These are phyloP conservation scores for Eucalyptus coolabah DNA, from an alignment of 345 rosid species.

Conservation along the genomic window DNA sequence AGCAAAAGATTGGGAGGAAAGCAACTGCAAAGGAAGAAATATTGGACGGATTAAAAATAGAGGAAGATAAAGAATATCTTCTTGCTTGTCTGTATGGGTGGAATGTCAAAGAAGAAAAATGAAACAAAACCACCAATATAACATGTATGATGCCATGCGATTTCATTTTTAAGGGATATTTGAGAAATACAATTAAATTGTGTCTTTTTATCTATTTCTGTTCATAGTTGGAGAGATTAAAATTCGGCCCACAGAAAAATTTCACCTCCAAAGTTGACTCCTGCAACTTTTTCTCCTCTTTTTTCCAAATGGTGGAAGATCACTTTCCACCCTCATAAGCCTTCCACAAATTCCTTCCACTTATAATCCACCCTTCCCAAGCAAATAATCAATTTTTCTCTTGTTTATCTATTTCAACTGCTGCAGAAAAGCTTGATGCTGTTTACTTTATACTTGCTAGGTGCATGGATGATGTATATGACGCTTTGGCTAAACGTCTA, in stretches of 20 bases:
- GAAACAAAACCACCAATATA: neutral
- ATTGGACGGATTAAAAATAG: neutral
- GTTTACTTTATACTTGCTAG: slow-evolving; percentile 5
- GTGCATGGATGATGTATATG: slow-evolving; percentile 74
- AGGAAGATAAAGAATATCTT: neutral
- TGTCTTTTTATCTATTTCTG: neutral
- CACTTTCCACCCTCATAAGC: neutral
- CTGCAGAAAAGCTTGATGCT: neutral
- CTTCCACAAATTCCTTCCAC: neutral
- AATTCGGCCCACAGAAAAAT: neutral
- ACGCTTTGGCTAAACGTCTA: slow-evolving; percentile 53
- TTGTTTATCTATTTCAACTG: neutral
- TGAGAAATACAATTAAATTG: neutral
- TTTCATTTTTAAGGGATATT: neutral
- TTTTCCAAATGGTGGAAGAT: neutral
- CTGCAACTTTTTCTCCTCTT: neutral
- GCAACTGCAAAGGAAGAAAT: neutral
- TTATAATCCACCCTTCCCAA: neutral
- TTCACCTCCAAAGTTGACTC: neutral
- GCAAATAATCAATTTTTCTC: neutral
- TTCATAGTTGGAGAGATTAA: neutral
- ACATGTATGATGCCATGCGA: neutral
- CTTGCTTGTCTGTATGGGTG: neutral
- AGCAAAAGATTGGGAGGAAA: neutral
- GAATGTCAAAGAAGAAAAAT: neutral